phyloP scores from a whole-genome alignment of 2,329 filamentous ascomycete genomes.

The Sordariomycetes sp. region DNA sequence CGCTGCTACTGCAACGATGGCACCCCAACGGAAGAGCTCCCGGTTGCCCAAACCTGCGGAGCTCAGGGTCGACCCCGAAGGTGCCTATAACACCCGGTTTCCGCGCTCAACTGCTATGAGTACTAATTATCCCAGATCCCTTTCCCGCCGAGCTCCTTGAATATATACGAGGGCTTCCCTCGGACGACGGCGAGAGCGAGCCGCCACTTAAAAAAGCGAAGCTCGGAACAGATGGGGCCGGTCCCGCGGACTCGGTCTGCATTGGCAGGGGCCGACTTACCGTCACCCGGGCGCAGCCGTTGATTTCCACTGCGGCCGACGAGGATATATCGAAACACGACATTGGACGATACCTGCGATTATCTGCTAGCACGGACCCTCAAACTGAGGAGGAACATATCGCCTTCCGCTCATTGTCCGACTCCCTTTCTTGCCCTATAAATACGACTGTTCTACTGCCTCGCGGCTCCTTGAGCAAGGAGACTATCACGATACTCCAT shows the following conservation, averaged over 20 bases:
- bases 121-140: conserved; percentile 9
- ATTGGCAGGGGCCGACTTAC: not conserved
- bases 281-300: not conserved
- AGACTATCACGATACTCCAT: not conserved
- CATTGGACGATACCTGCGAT: not conserved
- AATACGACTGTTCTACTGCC: not conserved
- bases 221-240: not conserved
- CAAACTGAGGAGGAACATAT: not conserved
- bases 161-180: conserved; percentile 12
- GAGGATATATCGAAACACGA: not conserved
- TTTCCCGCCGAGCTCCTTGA: conserved; percentile 14
- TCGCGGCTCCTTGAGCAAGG: not conserved
- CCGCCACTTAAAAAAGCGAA: not conserved
- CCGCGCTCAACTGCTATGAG: not conserved
- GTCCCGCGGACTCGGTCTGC: not conserved
- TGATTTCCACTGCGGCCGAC: no score
- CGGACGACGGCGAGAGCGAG: conserved; percentile 6
- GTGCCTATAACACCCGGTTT: not conserved
- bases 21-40: not conserved
- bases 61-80: not conserved
- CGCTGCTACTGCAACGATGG: not conserved
- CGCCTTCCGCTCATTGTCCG: not conserved
- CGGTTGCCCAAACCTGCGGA: not conserved
- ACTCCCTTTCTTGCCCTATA: not conserved
- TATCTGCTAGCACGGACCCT: not conserved